Conservation (phyloP, 1,284 basidiomycete species). For the Melampsora larici-populina region DNA sequence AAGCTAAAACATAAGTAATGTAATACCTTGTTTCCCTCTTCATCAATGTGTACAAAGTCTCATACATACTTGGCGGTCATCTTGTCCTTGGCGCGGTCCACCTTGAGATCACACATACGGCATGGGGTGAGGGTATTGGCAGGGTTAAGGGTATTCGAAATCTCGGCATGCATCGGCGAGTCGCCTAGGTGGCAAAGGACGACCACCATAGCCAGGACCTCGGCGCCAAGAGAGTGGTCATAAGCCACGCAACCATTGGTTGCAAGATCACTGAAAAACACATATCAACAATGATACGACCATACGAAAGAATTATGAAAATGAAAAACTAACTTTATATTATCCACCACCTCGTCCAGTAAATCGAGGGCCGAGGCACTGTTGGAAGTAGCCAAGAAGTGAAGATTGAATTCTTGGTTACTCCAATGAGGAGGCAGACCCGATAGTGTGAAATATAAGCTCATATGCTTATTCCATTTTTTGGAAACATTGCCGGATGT, state of each 20-base stretch:
- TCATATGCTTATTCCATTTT: too few species aligned
- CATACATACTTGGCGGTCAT: too few species aligned
- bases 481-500: constrained; percentile 18
- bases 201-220: background rate
- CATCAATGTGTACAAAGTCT: too few species aligned
- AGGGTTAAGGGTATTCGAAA: constrained; percentile 1
- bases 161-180: constrained; percentile 19
- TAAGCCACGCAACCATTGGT: background rate
- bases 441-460: too few species aligned
- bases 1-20: too few species aligned
- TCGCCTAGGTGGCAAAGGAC: too few species aligned
- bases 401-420: constrained; percentile 20
- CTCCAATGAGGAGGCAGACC: too few species aligned
- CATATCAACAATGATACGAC: too few species aligned
- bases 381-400: background rate
- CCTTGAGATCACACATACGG: background rate
- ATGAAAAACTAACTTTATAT: background rate
- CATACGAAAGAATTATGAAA: background rate
- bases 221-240: background rate
- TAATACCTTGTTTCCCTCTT: too few species aligned
- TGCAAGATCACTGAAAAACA: background rate
- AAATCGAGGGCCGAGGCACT: background rate
- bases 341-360: background rate
- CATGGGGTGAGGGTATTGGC: background rate
- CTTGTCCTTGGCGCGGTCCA: too few species aligned